Evolutionary conservation across 2,329 filamentous ascomycete species (phyloP), one percentile per base, ranked within the genome.

Genomic region (Xylariaceae sp.): DNA sequence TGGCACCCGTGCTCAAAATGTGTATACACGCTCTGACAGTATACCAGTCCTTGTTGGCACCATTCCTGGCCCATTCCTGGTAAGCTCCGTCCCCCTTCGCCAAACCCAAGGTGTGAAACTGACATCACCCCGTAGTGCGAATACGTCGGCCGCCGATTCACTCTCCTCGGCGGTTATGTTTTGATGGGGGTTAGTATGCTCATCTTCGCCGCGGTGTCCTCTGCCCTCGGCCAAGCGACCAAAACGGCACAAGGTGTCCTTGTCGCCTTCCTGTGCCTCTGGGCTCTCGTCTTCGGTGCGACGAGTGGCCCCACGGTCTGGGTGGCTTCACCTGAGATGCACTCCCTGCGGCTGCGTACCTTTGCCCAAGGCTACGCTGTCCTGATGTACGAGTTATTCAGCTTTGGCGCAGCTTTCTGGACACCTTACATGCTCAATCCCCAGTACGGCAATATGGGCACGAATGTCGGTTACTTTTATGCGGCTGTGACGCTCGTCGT

Each of bases 301-400:
- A 17, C 32, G 12, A 34, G 32, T 16, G 32, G 32, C 9, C 12
- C 12, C 9, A 34, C 16, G 16, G 16, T 34, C 9, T 34, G 32
- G 32, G 32, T 34, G 32, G 32, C 32, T 8, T 34, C 32, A 9
- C 32, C 32, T 9, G 32, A 34, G 32, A 34, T 34, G 32, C 32
- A 34, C 32, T 34, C 32, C 9, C 32, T 34, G 12, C 32, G 16
- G 32, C 32, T 34, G 32, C 32, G 32, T 9, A 34, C 32, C 12
- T 13, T 34, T 16, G 32, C 9, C 32, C 32, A 34, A 16, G 32
- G 12, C 9, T 34, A 34, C 32, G 32, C 32, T 8, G 32, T 34
- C 9, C 11, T 17, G 32, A 9, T 34, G 16, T 34, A 34, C 16
- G 32, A 34, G 16, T 9, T 34, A 9, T 34, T 34, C 32, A 34